Evolutionary conservation across 2,329 filamentous ascomycete species (phyloP).

Genomic region (Coniochaeta hoffmannii): DNA sequence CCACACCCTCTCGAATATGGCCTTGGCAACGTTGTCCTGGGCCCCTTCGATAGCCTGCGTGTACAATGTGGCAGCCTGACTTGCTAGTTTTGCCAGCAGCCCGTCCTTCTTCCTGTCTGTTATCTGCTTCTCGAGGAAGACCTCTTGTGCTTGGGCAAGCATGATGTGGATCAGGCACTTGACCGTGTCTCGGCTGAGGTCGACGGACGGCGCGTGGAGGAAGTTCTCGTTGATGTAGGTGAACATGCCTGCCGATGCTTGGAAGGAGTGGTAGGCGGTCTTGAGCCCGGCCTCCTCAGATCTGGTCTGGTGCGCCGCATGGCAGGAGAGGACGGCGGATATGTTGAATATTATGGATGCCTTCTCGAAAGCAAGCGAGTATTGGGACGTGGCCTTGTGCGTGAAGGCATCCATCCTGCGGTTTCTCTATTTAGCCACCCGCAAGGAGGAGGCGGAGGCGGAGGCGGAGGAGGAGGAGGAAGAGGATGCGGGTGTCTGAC

Average conservation of each 20-base stretch:
- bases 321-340: slow-evolving; percentile 89
- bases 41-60: slow-evolving; percentile 80
- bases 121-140: slow-evolving; percentile 95
- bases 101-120: slow-evolving; percentile 88
- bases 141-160: slow-evolving; percentile 92
- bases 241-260: slow-evolving; percentile 98
- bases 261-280: slow-evolving; percentile 95
- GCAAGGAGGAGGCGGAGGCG: neutral
- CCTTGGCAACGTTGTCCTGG: slow-evolving; percentile 86
- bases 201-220: slow-evolving; percentile 91
- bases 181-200: slow-evolving; percentile 89
- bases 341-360: slow-evolving; percentile 99
- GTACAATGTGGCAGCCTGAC: slow-evolving; percentile 85
- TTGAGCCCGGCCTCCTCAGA: slow-evolving; percentile 90
- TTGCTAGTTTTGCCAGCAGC: slow-evolving; percentile 84
- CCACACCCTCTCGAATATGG: slow-evolving; percentile 94
- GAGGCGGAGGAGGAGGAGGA: too few relatives aligned
- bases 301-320: slow-evolving; percentile 87
- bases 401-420: slow-evolving; percentile 98
- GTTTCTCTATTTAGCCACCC: slow-evolving; percentile 9
- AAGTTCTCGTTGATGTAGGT: slow-evolving; percentile 99
- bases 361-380: slow-evolving; percentile 95
- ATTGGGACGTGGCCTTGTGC: slow-evolving; percentile 93
- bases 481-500: too few relatives aligned
- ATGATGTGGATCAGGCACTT: slow-evolving; percentile 90